phyloP scores from a whole-genome alignment of 176 grass and related monocot species.

The Areca catechu region DNA sequence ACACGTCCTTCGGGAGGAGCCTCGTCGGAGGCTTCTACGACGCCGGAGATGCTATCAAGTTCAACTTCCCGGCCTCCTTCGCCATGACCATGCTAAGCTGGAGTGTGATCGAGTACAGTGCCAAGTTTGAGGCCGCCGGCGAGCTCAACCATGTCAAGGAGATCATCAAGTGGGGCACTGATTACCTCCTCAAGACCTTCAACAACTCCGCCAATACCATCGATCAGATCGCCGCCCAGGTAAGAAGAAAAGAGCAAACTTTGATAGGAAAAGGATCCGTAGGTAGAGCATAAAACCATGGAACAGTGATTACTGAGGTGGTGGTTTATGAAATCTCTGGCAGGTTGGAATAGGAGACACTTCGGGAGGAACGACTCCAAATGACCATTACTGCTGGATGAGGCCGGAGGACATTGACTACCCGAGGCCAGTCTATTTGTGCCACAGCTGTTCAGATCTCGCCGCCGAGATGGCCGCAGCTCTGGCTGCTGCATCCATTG shows the following conservation, averaged over 20 bases:
- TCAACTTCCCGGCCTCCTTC: slow-evolving; percentile 77
- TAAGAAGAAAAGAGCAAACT: slow-evolving; percentile 18
- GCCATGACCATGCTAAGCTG: slow-evolving; percentile 93
- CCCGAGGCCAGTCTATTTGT: slow-evolving; percentile 53
- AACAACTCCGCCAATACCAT: slow-evolving; percentile 69
- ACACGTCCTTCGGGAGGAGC: slow-evolving; percentile 33
- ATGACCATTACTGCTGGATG: slow-evolving; percentile 94
- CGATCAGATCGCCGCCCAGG: slow-evolving; percentile 53
- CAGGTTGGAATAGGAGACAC: slow-evolving; percentile 56
- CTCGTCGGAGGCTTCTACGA: slow-evolving; percentile 79
- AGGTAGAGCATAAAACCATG: no score
- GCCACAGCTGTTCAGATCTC: slow-evolving; percentile 68
- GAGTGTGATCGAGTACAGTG: slow-evolving; percentile 90
- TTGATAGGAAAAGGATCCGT: background rate
- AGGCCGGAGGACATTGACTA: slow-evolving; percentile 84
- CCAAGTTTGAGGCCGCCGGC: slow-evolving; percentile 72
- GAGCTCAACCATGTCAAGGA: slow-evolving; percentile 72
- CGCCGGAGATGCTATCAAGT: slow-evolving; percentile 62
- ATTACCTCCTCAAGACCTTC: slow-evolving; percentile 94
- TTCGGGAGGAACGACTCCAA: slow-evolving; percentile 46
- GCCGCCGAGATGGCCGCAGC: slow-evolving; percentile 76
- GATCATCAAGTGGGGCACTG: slow-evolving; percentile 73
- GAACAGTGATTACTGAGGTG: slow-evolving; percentile 11
- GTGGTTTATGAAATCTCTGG: slow-evolving; percentile 8
- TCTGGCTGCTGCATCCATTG: slow-evolving; percentile 84